Evolutionary conservation across 768 basidiomycete genomes (phyloP).

Genomic region (Hypsizygus marmoreus): DNA sequence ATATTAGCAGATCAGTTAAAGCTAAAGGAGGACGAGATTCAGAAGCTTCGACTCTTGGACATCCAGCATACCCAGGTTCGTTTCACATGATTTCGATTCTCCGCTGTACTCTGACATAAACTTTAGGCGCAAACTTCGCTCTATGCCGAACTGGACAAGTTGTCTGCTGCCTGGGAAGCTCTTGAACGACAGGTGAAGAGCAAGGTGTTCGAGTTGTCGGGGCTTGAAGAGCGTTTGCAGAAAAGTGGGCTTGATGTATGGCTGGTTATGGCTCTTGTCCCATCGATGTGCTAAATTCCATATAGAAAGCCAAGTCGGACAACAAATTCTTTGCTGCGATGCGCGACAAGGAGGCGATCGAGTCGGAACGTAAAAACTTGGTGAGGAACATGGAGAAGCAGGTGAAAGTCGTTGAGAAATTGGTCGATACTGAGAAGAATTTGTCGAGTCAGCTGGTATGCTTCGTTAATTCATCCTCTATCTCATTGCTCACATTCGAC

Average conservation of each 20-base stretch:
- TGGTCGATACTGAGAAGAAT: slow-evolving; percentile 63
- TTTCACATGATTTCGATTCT: slow-evolving; percentile 2
- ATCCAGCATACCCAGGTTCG: slow-evolving; percentile 67
- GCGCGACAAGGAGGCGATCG: slow-evolving; percentile 84
- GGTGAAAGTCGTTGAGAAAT: slow-evolving; percentile 60
- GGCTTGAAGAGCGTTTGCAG: slow-evolving; percentile 70
- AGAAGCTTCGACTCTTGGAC: slow-evolving; percentile 60
- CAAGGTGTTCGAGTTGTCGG: slow-evolving; percentile 82
- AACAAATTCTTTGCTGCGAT: slow-evolving; percentile 93
- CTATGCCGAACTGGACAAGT: slow-evolving; percentile 81
- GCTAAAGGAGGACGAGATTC: slow-evolving; percentile 69
- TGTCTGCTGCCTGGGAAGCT: slow-evolving; percentile 86
- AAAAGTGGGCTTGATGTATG: slow-evolving; percentile 75
- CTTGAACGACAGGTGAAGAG: slow-evolving; percentile 79
- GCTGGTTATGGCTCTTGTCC: slow-evolving; percentile 24
- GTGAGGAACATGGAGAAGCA: slow-evolving; percentile 51
- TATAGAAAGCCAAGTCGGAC: slow-evolving; percentile 91
- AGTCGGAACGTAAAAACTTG: slow-evolving; percentile 71
- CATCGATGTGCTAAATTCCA: slow-evolving; percentile 1
- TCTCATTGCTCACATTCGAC: background rate
- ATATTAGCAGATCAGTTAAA: slow-evolving; percentile 57
- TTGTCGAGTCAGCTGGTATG: slow-evolving; percentile 63
- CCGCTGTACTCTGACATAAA: slow-evolving; percentile 8
- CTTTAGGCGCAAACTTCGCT: slow-evolving; percentile 71
- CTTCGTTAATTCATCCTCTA: background rate